Evolutionary conservation across 371 early-diverging fungal species (phyloP).

Genomic region (Zopfochytrium polystomum): DNA sequence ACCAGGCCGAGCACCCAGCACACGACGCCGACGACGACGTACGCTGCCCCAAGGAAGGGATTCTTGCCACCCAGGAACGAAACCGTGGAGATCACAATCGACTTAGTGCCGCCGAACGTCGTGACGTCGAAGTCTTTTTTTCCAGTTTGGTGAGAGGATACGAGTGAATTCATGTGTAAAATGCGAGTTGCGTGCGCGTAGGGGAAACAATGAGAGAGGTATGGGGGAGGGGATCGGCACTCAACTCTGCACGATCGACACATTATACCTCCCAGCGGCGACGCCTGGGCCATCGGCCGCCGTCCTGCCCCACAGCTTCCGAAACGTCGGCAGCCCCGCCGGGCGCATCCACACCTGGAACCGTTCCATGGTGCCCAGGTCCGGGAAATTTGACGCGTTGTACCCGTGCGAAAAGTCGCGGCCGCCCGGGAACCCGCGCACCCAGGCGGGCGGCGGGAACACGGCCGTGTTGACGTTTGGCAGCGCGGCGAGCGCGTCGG

Average conservation of each 20-base stretch:
- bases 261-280: slow-evolving; percentile 32
- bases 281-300: slow-evolving; percentile 35
- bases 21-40: slow-evolving; percentile 80
- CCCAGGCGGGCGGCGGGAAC: slow-evolving; percentile 51
- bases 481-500: slow-evolving; percentile 6
- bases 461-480: slow-evolving; percentile 25
- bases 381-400: slow-evolving; percentile 64
- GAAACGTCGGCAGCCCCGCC: slow-evolving; percentile 92
- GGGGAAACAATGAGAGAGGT: slow-evolving; percentile 1
- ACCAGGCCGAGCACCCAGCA: slow-evolving; percentile 80
- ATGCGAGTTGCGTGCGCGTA: not conserved
- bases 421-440: slow-evolving; percentile 26
- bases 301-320: slow-evolving; percentile 85
- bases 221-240: not conserved
- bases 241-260: slow-evolving; percentile 42
- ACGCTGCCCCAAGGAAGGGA: slow-evolving; percentile 90
- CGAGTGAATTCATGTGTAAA: not conserved
- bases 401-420: slow-evolving; percentile 43
- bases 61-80: slow-evolving; percentile 93
- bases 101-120: slow-evolving; percentile 85
- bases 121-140: slow-evolving; percentile 72
- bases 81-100: slow-evolving; percentile 84
- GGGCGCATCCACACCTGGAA: slow-evolving; percentile 99
- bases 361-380: slow-evolving; percentile 67
- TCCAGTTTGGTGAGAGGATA: not conserved